phyloP scores from a whole-genome alignment of 768 basidiomycete genomes.

The Hypholoma sublateritium region DNA sequence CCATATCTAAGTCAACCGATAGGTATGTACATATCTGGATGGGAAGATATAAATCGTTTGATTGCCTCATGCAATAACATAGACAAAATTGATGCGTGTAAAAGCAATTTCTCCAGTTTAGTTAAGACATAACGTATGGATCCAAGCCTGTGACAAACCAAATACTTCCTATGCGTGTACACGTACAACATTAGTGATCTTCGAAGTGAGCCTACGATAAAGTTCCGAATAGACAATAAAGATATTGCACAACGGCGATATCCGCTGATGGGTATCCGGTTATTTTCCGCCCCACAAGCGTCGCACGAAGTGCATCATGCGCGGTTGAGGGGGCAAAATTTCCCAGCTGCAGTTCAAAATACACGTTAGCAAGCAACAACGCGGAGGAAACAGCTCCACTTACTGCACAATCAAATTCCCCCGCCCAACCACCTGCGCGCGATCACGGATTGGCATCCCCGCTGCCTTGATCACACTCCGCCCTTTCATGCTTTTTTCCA shows the following conservation, averaged over 20 bases:
- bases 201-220: constrained; percentile 2
- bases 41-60: no score
- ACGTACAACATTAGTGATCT: neutral
- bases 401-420: constrained; percentile 68
- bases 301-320: constrained; percentile 29
- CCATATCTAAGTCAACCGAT: no score
- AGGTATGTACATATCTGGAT: no score
- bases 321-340: constrained; percentile 30
- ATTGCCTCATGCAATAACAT: no score
- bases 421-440: constrained; percentile 50
- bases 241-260: constrained; percentile 5
- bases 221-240: constrained; percentile 12
- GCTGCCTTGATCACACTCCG: constrained; percentile 52
- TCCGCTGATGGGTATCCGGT: neutral
- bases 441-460: constrained; percentile 69
- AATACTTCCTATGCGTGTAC: neutral
- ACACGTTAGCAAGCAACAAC: constrained; percentile 1
- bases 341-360: constrained; percentile 34
- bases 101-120: neutral
- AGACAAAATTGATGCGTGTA: neutral
- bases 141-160: neutral
- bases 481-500: constrained; percentile 49
- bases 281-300: constrained; percentile 25
- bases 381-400: constrained; percentile 19
- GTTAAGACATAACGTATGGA: neutral